These are phyloP conservation scores for Botrytis fragariae DNA, from an alignment of 2,329 filamentous ascomycete species.

Conservation along the genomic window DNA sequence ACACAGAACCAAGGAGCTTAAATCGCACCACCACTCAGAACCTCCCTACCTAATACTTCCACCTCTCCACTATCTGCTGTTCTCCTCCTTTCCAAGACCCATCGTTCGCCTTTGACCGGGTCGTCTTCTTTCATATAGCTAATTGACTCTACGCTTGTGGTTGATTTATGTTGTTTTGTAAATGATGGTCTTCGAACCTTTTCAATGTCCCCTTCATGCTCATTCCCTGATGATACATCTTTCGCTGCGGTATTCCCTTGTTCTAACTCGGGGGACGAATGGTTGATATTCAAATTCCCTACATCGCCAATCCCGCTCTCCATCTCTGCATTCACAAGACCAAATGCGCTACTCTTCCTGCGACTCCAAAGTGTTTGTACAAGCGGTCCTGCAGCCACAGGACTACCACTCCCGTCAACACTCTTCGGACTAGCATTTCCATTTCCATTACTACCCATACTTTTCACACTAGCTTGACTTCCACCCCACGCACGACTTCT, in stretches of 20 bases:
- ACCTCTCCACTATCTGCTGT: conserved; percentile 64
- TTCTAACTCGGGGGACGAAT: conserved; percentile 21
- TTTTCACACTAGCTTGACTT: conserved; percentile 70
- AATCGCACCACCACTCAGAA: conserved; percentile 36
- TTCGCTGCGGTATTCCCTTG: not conserved
- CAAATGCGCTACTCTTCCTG: conserved; percentile 17
- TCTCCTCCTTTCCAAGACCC: conserved; percentile 67
- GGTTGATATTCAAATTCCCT: not conserved
- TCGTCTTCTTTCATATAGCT: conserved; percentile 64
- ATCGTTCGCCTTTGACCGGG: conserved; percentile 55
- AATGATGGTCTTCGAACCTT: conserved; percentile 13
- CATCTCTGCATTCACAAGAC: conserved; percentile 19
- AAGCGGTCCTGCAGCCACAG: conserved; percentile 23
- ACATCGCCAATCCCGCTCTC: conserved; percentile 23
- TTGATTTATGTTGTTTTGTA: conserved; percentile 45
- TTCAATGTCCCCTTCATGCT: conserved; percentile 35
- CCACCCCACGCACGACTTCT: conserved; percentile 77
- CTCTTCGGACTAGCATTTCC: conserved; percentile 38
- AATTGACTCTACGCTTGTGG: conserved; percentile 64
- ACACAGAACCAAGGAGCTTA: not conserved
- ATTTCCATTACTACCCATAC: conserved; percentile 44
- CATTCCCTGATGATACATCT: not conserved
- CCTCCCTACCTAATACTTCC: conserved; percentile 62
- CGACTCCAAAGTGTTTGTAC: not conserved
- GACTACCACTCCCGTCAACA: conserved; percentile 32